Evolutionary conservation across 345 rosid species (phyloP).

Genomic region (Balakata baccata): DNA sequence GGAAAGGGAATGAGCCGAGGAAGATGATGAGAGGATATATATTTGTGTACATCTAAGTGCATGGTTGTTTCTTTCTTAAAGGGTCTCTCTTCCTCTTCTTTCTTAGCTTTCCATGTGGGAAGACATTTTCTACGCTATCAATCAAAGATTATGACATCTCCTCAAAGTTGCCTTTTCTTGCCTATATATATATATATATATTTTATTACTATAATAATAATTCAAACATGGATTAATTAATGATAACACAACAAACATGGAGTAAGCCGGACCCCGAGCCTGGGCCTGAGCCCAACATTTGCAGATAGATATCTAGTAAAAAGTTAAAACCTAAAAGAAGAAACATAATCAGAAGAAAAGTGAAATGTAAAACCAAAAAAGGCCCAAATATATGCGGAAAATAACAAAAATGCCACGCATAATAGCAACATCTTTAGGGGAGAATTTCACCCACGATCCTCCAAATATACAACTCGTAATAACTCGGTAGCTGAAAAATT

Average conservation of each 20-base stretch:
- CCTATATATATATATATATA: no score
- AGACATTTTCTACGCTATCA: conserved; percentile 11
- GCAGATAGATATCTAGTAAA: no score
- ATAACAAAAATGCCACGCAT: conserved; percentile 17
- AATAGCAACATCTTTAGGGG: not conserved
- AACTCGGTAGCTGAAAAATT: no score
- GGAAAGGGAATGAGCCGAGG: not conserved
- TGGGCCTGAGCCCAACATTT: no score
- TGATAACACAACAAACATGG: no score
- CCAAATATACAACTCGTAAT: no score
- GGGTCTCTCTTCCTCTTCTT: conserved; percentile 9
- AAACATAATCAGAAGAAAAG: no score
- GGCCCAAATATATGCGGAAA: not conserved
- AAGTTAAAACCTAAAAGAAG: not conserved
- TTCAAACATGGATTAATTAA: not conserved
- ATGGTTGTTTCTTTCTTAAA: conserved; percentile 11
- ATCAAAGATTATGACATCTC: conserved; percentile 12
- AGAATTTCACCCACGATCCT: no score
- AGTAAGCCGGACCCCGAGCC: no score
- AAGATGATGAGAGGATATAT: conserved; percentile 6
- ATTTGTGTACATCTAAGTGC: not conserved
- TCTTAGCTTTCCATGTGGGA: conserved; percentile 13
- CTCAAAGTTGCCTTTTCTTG: not conserved
- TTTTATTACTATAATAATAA: no score
- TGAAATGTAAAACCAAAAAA: not conserved